These are phyloP conservation scores for Zostera marina DNA, from an alignment of 116 monocot genomes.

Conservation along the genomic window DNA sequence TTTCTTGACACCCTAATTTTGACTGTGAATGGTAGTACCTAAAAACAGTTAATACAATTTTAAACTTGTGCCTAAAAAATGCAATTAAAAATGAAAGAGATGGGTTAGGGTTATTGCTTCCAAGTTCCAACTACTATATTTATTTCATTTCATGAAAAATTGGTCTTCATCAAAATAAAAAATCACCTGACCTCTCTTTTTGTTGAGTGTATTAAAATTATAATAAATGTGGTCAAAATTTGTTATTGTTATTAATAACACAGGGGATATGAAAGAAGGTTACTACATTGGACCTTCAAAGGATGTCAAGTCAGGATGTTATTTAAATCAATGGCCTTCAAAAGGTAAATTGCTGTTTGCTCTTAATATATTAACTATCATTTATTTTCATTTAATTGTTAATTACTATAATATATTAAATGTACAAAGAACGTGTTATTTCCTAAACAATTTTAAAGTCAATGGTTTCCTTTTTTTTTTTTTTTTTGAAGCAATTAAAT, in stretches of 20 bases:
- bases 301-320: constrained; percentile 6
- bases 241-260: neutral
- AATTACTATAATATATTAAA: no score
- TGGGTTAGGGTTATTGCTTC: no score
- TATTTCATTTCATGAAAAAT: no score
- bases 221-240: neutral
- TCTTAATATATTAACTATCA: neutral
- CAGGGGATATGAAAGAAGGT: constrained; percentile 77
- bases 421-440: neutral
- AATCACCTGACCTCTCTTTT: neutral
- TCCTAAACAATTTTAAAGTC: neutral
- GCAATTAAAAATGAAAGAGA: no score
- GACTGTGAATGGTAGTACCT: no score
- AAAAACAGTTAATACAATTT: no score
- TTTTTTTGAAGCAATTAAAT: no score
- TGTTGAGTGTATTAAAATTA: neutral
- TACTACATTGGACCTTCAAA: constrained; percentile 56
- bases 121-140: no score
- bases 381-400: neutral
- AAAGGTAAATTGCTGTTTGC: constrained; percentile 25
- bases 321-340: constrained; percentile 66
- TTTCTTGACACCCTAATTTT: no score
- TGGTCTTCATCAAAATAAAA: no score
- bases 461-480: no score
- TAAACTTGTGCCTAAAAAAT: no score